A percentile compares a stretch with the other conserved stretches of the same genome.
These are phyloP conservation scores for Podaxis sp. DNA, from an alignment of 768 basidiomycete species.

Conservation along the genomic window DNA sequence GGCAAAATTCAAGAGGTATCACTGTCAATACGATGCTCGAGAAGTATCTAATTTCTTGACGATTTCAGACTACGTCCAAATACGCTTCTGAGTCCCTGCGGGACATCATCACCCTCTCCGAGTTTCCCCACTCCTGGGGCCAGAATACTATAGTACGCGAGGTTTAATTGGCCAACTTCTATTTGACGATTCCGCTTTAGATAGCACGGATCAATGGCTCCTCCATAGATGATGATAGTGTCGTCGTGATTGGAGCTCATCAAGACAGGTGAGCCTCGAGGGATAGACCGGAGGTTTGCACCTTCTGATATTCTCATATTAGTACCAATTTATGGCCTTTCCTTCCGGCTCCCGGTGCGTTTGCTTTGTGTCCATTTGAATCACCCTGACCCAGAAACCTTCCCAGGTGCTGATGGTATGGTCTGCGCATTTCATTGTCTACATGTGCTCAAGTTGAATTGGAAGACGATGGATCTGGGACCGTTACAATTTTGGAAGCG, in stretches of 20 bases:
- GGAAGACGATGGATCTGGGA: conserved; percentile 74
- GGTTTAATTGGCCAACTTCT: neutral
- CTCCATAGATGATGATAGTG: conserved; percentile 54
- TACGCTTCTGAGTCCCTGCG: conserved; percentile 58
- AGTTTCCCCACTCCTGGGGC: conserved; percentile 81
- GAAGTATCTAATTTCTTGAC: conserved; percentile 10
- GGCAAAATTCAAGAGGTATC: conserved; percentile 63
- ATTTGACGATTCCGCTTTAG: conserved; percentile 34
- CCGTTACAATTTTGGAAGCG: conserved; percentile 77
- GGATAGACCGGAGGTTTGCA: neutral
- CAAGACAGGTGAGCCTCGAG: conserved; percentile 63
- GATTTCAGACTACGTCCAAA: conserved; percentile 58
- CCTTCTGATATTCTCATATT: conserved; percentile 7
- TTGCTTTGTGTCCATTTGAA: conserved; percentile 13
- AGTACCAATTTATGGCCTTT: conserved; percentile 82
- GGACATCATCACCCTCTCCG: conserved; percentile 59
- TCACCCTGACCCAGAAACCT: conserved; percentile 7
- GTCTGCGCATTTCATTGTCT: conserved; percentile 15
- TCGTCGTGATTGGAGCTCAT: conserved; percentile 77
- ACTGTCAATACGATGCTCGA: conserved; percentile 8
- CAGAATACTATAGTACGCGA: conserved; percentile 73
- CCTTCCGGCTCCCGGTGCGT: conserved; percentile 70
- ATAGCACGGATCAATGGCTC: conserved; percentile 78
- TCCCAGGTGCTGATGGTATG: conserved; percentile 51
- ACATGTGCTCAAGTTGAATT: conserved; percentile 25